Evolutionary conservation across 805 yeast genomes (phyloP).

Genomic region (Ogataea trehalophila): DNA sequence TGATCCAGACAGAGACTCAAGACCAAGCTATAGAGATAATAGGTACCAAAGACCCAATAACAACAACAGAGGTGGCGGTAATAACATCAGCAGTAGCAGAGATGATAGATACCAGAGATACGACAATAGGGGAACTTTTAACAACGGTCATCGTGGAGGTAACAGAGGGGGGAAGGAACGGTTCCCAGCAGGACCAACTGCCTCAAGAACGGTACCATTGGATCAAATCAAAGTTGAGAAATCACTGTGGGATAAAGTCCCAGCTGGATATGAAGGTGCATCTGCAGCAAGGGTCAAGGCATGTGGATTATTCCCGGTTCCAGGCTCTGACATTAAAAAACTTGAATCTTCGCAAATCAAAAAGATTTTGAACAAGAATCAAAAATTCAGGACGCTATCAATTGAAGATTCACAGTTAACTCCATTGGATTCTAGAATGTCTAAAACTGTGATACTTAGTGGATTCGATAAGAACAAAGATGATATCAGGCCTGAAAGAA

Average conservation of each 20-base stretch:
- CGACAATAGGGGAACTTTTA: conserved; percentile 9
- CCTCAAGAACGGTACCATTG: conserved; percentile 37
- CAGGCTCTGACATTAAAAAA: conserved; percentile 46
- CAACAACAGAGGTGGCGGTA: conserved; percentile 1
- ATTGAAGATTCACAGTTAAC: conserved; percentile 20
- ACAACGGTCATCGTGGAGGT: conserved; percentile 19
- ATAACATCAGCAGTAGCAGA: conserved; percentile 5
- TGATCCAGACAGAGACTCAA: background rate
- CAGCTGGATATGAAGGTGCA: conserved; percentile 65
- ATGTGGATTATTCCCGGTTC: conserved; percentile 72
- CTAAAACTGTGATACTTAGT: conserved; percentile 21
- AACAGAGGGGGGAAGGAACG: conserved; percentile 6
- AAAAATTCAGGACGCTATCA: conserved; percentile 10
- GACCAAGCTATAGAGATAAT: background rate
- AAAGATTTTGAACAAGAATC: conserved; percentile 13
- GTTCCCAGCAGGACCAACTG: background rate
- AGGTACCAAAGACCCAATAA: conserved; percentile 2
- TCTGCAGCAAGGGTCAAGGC: conserved; percentile 74
- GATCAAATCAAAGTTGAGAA: conserved; percentile 45
- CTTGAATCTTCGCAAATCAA: conserved; percentile 34
- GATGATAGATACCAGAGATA: conserved; percentile 12
- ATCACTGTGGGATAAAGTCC: conserved; percentile 67
- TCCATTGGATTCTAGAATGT: conserved; percentile 23
- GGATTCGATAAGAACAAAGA: conserved; percentile 15
- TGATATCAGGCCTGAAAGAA: conserved; percentile 23